Evolutionary conservation across 768 basidiomycete species (phyloP).

Genomic region (Kwoniella shandongensis): DNA sequence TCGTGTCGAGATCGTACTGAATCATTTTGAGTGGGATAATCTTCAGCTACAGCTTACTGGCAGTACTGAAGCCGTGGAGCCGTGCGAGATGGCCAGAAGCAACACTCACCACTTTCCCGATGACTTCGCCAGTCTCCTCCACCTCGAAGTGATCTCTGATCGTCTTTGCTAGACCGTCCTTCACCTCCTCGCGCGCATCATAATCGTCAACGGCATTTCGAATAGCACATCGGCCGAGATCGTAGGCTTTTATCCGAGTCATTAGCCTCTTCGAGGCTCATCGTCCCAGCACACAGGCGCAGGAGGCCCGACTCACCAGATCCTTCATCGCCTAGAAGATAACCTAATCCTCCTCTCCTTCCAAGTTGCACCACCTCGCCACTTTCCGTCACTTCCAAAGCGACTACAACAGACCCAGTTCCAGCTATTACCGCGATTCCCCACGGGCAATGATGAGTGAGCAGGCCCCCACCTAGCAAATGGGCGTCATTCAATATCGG

Average conservation of each 20-base stretch:
- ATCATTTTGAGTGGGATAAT: too few species aligned
- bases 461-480: slow-evolving; percentile 77
- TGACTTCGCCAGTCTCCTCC: slow-evolving; percentile 28
- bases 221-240: slow-evolving; percentile 35
- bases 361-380: slow-evolving; percentile 27
- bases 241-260: slow-evolving; percentile 27
- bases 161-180: slow-evolving; percentile 21
- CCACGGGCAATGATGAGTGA: slow-evolving; percentile 58
- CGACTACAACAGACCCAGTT: slow-evolving; percentile 69
- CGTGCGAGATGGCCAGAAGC: too few species aligned
- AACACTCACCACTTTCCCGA: slow-evolving; percentile 37
- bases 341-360: slow-evolving; percentile 39
- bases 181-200: slow-evolving; percentile 22
- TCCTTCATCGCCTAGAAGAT: slow-evolving; percentile 43
- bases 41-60: too few species aligned
- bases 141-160: slow-evolving; percentile 37
- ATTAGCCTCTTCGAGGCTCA: too few species aligned
- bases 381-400: slow-evolving; percentile 20
- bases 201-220: slow-evolving; percentile 35
- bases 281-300: too few species aligned
- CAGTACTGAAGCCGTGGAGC: too few species aligned
- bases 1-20: slow-evolving; percentile 37
- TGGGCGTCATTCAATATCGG: slow-evolving; percentile 77
- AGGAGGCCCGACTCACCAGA: slow-evolving; percentile 43
- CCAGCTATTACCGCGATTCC: slow-evolving; percentile 76